Evolutionary conservation across 148 eudicot species (phyloP).

Genomic region (Drosera capensis): DNA sequence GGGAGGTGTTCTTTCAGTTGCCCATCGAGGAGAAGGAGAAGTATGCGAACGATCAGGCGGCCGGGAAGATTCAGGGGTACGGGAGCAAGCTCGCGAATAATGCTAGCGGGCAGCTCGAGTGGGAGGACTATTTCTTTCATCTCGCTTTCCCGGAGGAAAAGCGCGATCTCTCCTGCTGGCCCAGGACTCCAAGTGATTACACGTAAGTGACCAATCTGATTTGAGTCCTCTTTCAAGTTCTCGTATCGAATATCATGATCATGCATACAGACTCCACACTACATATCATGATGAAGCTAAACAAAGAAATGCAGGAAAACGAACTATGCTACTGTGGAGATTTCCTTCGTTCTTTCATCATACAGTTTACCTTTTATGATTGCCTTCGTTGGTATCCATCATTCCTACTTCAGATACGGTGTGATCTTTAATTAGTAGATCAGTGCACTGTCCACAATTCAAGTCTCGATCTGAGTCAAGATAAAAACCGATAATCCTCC

Average conservation of each 20-base stretch:
- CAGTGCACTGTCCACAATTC: neutral
- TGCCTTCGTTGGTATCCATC: too few species aligned
- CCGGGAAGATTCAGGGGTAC: conserved; percentile 82
- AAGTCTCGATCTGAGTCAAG: neutral
- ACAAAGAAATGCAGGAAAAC: too few species aligned
- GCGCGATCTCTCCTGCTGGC: conserved; percentile 71
- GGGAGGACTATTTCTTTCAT: conserved; percentile 94
- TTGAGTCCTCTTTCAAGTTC: neutral
- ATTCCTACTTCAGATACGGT: too few species aligned
- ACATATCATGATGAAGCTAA: neutral
- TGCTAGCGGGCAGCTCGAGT: conserved; percentile 69
- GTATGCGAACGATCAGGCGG: conserved; percentile 69
- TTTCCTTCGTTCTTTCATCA: too few species aligned
- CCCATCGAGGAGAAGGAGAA: conserved; percentile 85
- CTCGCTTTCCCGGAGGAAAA: conserved; percentile 56
- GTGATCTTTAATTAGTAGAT: too few species aligned
- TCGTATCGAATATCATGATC: neutral
- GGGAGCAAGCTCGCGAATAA: conserved; percentile 88
- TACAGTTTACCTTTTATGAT: too few species aligned
- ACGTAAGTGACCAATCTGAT: conserved; percentile 30
- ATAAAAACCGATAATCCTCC: neutral
- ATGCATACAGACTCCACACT: neutral
- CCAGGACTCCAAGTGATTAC: conserved; percentile 57
- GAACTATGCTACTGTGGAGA: neutral
- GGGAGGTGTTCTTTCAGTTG: conserved; percentile 46